phyloP scores from a whole-genome alignment of 1,139 yeast species.

The Protomyces inundatus region DNA sequence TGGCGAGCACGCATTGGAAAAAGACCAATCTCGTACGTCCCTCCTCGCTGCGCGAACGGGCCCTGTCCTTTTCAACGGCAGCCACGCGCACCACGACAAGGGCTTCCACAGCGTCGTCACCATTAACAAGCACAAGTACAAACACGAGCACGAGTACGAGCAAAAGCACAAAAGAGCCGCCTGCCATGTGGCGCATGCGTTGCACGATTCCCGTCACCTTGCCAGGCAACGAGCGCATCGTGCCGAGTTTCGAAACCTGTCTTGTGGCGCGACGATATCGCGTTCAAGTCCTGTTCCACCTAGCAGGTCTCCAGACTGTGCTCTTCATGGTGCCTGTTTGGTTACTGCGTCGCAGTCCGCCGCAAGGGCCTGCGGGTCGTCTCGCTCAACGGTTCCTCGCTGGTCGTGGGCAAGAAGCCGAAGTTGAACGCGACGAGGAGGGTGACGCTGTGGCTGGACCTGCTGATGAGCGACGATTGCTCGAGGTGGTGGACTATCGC shows the following conservation, averaged over 20 bases:
- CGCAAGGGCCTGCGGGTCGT: not conserved
- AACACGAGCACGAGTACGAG: not conserved
- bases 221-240: not conserved
- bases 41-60: not conserved
- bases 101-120: not conserved
- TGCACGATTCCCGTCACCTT: conserved; percentile 10
- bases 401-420: not conserved
- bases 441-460: not conserved
- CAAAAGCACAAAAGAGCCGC: not conserved
- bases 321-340: not conserved
- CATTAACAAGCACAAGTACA: no score
- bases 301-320: not conserved
- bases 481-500: not conserved
- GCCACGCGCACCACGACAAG: not conserved
- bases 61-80: not conserved
- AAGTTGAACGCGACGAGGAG: not conserved
- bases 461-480: not conserved
- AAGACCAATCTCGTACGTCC: not conserved
- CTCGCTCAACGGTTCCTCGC: not conserved
- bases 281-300: not conserved
- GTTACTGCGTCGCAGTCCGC: not conserved
- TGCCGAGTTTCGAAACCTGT: conserved; percentile 19
- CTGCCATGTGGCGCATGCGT: conserved; percentile 4
- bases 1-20: not conserved
- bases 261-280: conserved; percentile 6